Conservation (phyloP, 139 green algal species). For the Picochlorum sp. region DNA sequence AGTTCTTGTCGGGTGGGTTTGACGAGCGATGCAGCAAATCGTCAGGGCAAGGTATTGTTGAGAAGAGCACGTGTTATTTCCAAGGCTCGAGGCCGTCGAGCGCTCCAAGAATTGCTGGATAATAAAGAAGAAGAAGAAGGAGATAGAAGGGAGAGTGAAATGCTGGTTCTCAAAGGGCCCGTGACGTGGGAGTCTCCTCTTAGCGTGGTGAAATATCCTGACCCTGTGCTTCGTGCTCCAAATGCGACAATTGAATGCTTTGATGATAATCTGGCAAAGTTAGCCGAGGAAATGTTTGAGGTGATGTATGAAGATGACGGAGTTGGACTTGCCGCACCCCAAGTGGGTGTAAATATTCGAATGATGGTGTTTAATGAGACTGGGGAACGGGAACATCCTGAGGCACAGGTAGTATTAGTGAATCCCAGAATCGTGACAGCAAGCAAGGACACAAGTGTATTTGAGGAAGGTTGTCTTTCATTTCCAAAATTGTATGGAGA, state of each 20-base stretch:
- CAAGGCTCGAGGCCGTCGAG: not conserved
- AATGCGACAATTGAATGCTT: conserved; percentile 73
- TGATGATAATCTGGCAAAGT: conserved; percentile 54
- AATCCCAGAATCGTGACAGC: conserved; percentile 80
- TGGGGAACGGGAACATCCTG: conserved; percentile 34
- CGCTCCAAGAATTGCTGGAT: conserved; percentile 7
- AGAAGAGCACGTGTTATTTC: too few species aligned
- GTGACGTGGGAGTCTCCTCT: conserved; percentile 62
- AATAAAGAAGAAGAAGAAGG: not conserved
- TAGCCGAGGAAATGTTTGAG: conserved; percentile 86
- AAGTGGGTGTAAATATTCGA: conserved; percentile 92
- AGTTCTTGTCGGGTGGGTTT: too few species aligned
- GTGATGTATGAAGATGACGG: conserved; percentile 96
- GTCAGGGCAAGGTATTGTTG: too few species aligned
- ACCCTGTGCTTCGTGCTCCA: conserved; percentile 72
- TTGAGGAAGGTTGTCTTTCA: conserved; percentile 80
- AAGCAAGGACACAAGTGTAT: conserved; percentile 34
- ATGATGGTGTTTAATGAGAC: conserved; percentile 97
- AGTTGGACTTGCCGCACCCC: conserved; percentile 90
- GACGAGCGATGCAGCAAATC: too few species aligned
- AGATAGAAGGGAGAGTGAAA: not conserved
- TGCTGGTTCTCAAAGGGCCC: conserved; percentile 27
- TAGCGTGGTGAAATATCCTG: conserved; percentile 77
- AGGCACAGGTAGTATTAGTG: conserved; percentile 79
- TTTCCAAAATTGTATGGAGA: conserved; percentile 67